phyloP scores from a whole-genome alignment of 2,329 filamentous ascomycete genomes.

The Corniculantispora saksenae region DNA sequence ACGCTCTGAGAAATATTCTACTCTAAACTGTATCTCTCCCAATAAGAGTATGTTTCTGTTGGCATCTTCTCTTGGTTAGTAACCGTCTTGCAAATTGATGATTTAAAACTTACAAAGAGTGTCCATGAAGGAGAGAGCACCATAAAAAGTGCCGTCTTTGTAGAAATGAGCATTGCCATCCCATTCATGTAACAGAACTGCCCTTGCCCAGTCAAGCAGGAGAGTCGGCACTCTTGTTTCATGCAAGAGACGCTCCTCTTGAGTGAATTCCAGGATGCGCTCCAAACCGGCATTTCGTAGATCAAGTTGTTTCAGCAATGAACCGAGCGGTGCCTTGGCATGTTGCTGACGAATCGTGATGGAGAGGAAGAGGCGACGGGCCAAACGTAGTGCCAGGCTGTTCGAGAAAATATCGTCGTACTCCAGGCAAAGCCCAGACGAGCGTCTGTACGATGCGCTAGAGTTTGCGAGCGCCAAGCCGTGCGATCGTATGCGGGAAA shows the following conservation, averaged over 20 bases:
- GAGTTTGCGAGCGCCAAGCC: constrained; percentile 51
- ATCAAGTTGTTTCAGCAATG: constrained; percentile 55
- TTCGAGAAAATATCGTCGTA: constrained; percentile 66
- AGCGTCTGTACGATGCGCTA: constrained; percentile 48
- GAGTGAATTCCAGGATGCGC: constrained; percentile 50
- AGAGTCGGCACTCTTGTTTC: constrained; percentile 59
- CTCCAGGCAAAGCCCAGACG: constrained; percentile 53
- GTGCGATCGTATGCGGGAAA: constrained; percentile 61
- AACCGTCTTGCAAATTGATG: neutral
- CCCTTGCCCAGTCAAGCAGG: constrained; percentile 70
- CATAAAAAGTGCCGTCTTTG: constrained; percentile 71
- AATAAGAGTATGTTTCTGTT: constrained; percentile 65
- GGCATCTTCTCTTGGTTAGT: constrained; percentile 50
- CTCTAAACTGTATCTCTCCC: constrained; percentile 68
- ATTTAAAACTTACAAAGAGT: constrained; percentile 63
- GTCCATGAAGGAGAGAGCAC: constrained; percentile 72
- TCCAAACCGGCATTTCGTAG: constrained; percentile 48
- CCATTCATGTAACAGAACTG: constrained; percentile 78
- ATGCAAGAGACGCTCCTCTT: constrained; percentile 54
- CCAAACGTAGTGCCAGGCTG: constrained; percentile 59
- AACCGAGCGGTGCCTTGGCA: constrained; percentile 48
- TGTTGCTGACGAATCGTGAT: constrained; percentile 56
- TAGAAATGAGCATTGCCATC: constrained; percentile 71
- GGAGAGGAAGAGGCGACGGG: constrained; percentile 58
- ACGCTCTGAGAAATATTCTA: constrained; percentile 73